phyloP scores from a whole-genome alignment of 805 yeast genomes.

The Wickerhamiella allomyrinae region DNA sequence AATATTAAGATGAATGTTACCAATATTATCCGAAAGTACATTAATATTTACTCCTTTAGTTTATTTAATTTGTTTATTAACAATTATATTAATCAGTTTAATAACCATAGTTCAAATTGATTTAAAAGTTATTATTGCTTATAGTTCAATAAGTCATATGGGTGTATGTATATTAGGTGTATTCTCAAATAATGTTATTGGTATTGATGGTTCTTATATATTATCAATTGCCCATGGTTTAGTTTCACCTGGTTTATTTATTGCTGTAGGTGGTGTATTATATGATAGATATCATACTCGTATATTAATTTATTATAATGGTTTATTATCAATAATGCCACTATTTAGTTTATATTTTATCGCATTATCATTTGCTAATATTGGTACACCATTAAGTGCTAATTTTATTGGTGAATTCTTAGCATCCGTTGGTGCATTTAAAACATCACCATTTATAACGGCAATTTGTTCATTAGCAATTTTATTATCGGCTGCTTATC shows the following conservation, averaged over 20 bases:
- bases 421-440: slow-evolving; percentile 15
- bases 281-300: slow-evolving; percentile 16
- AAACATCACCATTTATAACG: slow-evolving; percentile 13
- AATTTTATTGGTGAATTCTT: slow-evolving; percentile 19
- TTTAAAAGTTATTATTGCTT: slow-evolving; percentile 1
- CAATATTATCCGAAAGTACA: slow-evolving; percentile 14
- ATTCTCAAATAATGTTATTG: slow-evolving; percentile 14
- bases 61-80: slow-evolving; percentile 12
- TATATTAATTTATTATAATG: slow-evolving; percentile 15
- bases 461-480: slow-evolving; percentile 14
- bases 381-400: slow-evolving; percentile 18
- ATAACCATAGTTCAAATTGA: slow-evolving; percentile 6
- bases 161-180: slow-evolving; percentile 14
- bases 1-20: slow-evolving; percentile 13
- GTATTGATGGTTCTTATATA: slow-evolving; percentile 13
- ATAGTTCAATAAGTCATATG: slow-evolving; percentile 2
- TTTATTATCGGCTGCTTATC: slow-evolving; percentile 18
- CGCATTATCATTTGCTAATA: slow-evolving; percentile 17
- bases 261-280: slow-evolving; percentile 15
- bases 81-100: slow-evolving; percentile 11
- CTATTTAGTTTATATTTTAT: slow-evolving; percentile 15
- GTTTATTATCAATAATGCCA: slow-evolving; percentile 16
- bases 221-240: slow-evolving; percentile 14
- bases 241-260: slow-evolving; percentile 9
- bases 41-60: slow-evolving; percentile 9